Evolutionary conservation across 2,329 filamentous ascomycete species (phyloP), one percentile per base, ranked within the genome.

Genomic region (Hypoxylon sp.): DNA sequence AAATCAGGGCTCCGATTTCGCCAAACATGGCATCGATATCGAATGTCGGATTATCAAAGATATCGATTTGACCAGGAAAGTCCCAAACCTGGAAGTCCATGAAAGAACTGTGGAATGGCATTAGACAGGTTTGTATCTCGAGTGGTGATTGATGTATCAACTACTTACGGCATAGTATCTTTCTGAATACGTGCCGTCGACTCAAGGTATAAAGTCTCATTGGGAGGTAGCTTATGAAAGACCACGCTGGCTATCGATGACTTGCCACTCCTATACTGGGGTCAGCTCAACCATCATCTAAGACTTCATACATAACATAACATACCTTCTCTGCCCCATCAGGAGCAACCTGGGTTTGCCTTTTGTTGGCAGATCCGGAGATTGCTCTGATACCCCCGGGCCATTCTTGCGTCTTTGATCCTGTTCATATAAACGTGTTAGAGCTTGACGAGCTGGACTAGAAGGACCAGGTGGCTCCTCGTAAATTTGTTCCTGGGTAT

Each of bases 11-110:
- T 19, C 95, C 95, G 15, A 97, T 92, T 74, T 94, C 93, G 70
- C 93, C 91, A 78, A 99, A 99, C 73, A 98, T 94, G 73, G 92
- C 90, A 71, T 97, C 93, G 66, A 95, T 90, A 76, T 98, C 94
- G 73, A 97, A 97, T 49, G 88, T 90, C 3, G 92, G 89, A 73
- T 95, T 93, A 63, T 96, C 89, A 72, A 97, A 96, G 58, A 88
- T 83, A 79, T 97, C 92, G 68, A 98, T 88, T 79, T 98, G 94
- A 22, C 94, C 94, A 1, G 95, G 95, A 60, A 99, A 94, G 76
- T 99, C 95, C 92, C 94, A 97, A 49, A 97, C 92, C 79, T 98
- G 94, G 71, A 98, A 97, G 76, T 98, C 94, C 93, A 98, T 97
- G 76, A 99, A 98, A 2, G 95, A 98, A 71, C 93, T 97, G 55